Conservation (phyloP, 805 yeast genomes). For the Yarrowia sp. region DNA sequence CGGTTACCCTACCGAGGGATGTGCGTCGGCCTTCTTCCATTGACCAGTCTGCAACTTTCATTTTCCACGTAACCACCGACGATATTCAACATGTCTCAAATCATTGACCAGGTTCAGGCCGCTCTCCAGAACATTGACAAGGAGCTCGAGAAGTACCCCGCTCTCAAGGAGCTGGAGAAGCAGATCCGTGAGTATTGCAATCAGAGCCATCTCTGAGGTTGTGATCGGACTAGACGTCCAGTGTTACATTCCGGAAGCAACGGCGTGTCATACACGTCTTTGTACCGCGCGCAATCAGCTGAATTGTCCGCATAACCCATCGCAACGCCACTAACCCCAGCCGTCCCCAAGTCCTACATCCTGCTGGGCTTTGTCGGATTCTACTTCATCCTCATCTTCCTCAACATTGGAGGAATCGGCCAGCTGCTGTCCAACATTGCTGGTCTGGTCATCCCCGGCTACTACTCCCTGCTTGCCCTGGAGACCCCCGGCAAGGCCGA, state of each 20-base stretch:
- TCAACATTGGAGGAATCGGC: constrained; percentile 93
- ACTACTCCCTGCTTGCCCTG: constrained; percentile 80
- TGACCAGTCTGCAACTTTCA: neutral
- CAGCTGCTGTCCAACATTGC: constrained; percentile 90
- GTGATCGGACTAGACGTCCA: neutral
- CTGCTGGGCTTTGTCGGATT: constrained; percentile 60
- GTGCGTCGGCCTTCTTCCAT: constrained; percentile 12
- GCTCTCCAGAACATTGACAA: constrained; percentile 23
- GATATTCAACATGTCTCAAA: constrained; percentile 27
- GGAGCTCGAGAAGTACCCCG: constrained; percentile 40
- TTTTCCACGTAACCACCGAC: constrained; percentile 25
- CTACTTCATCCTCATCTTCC: constrained; percentile 75
- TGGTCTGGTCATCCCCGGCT: constrained; percentile 87
- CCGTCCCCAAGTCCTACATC: constrained; percentile 79
- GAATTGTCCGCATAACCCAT: no score
- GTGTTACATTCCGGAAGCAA: neutral
- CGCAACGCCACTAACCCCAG: constrained; percentile 29
- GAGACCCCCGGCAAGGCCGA: constrained; percentile 66
- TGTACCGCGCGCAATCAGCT: no score
- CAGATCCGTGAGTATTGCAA: constrained; percentile 33
- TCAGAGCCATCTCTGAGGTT: neutral
- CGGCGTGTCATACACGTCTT: no score
- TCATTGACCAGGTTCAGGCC: constrained; percentile 26
- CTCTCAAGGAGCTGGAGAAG: constrained; percentile 38
- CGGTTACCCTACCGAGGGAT: constrained; percentile 14